Base-by-base conservation (phyloP, 441 rosid species). In the Euphorbia neoarborescens region DNA sequence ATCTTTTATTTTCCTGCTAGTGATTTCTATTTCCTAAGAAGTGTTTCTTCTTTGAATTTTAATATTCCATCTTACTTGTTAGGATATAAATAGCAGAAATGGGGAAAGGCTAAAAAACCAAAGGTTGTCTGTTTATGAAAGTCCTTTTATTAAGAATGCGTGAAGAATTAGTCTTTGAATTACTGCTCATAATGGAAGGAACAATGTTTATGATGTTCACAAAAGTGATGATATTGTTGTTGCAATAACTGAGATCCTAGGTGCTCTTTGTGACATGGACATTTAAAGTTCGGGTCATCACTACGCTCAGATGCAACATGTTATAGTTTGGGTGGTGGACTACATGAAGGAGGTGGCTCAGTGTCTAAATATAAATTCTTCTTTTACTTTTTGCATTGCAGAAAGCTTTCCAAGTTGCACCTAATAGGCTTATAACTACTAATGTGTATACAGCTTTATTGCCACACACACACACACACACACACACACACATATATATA, bases 151-250 rank as follows among this genome's bases (percentile, higher is more conserved):
- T 71, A 84, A 81, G 78, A 88, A 85, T 77, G 81, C 93, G 79
- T 98, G 99, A 77, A 98, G 99, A 67, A 96, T 93, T 81, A 85
- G 87, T 82, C 91, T 93, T 82, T 89, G 93, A 46, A 93, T 96
- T 75, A 92, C 91, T 76, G 96, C 97, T 54, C 92, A 91, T 79
- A 96, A 86, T 80, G 99, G 97, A 57, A 89, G 99, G 82, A 96
- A 96, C 76, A 96, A 96, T 61, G 92, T 85, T 71, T 90, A 90
- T 85, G 93, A 93, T 76, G 83, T 86, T 66, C 98, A 96, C 78
- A 86, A 84, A 80, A 84, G 84, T 54, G 98, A 96, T 81, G 99
- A 94, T n/a, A 85, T 89, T 70, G 83, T 91, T 78, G 94, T 91
- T 70, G 95, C 94, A 73, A 86, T 96, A 77, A 88, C 91, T 86